Evolutionary conservation across 768 basidiomycete genomes (phyloP).

Genomic region (Phylloporus arenicola): DNA sequence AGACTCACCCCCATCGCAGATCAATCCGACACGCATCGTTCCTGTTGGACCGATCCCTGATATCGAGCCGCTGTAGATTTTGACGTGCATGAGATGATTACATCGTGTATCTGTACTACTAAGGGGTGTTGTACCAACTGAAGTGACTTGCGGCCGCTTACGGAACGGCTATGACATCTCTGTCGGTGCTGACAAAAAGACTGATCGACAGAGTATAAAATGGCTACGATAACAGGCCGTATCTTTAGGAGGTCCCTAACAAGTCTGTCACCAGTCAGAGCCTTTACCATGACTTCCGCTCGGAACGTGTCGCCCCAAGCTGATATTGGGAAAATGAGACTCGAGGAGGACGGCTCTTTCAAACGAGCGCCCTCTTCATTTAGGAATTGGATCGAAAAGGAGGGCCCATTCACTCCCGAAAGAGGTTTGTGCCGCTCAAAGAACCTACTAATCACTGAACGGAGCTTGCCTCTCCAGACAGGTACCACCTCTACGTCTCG

Average conservation of each 20-base stretch:
- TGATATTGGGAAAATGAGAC: constrained; percentile 52
- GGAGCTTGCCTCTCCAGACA: constrained; percentile 42
- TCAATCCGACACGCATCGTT: constrained; percentile 76
- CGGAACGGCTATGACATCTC: no score
- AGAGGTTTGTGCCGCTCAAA: constrained; percentile 45
- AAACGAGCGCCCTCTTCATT: constrained; percentile 50
- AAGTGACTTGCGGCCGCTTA: no score
- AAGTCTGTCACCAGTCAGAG: background rate
- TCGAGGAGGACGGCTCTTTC: constrained; percentile 61
- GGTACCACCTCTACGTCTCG: constrained; percentile 90
- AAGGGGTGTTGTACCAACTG: no score
- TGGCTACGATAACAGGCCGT: constrained; percentile 15
- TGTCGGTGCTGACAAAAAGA: background rate
- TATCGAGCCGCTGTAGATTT: constrained; percentile 52
- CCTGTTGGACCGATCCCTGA: constrained; percentile 68
- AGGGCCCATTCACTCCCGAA: constrained; percentile 67
- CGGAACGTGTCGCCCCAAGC: constrained; percentile 35
- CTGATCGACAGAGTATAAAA: background rate
- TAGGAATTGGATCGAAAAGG: constrained; percentile 50
- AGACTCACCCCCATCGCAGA: constrained; percentile 32
- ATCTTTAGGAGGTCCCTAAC: background rate
- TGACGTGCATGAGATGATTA: background rate
- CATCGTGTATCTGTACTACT: background rate
- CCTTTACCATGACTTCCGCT: constrained; percentile 25
- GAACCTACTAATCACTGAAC: no score